Evolutionary conservation across 1,284 basidiomycete genomes (phyloP).

Genomic region (Coniferiporia weirii): DNA sequence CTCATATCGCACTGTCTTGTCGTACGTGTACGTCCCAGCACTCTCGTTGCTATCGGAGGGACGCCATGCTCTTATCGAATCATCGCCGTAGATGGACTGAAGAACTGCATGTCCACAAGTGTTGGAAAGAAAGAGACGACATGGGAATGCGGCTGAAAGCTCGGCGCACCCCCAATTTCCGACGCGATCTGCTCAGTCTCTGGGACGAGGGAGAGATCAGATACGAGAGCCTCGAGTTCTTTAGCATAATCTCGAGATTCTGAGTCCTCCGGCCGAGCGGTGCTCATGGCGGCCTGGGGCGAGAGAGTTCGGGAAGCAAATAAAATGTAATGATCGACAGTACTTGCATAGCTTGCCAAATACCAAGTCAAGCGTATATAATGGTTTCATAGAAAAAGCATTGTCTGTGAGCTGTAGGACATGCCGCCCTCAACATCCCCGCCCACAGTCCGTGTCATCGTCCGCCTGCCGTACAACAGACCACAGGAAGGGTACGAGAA

Average conservation of each 20-base stretch:
- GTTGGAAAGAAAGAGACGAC: conserved; percentile 22
- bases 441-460: conserved; percentile 55
- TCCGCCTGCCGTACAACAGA: conserved; percentile 69
- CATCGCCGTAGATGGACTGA: conserved; percentile 78
- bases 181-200: conserved; percentile 55
- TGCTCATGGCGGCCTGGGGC: not conserved
- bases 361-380: not conserved
- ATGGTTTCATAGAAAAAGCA: not conserved
- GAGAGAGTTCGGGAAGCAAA: not conserved
- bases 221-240: conserved; percentile 43
- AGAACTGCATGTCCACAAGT: conserved; percentile 46
- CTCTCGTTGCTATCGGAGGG: conserved; percentile 26
- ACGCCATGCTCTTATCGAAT: conserved; percentile 53
- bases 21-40: conserved; percentile 23
- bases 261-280: not conserved
- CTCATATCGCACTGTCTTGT: conserved; percentile 60
- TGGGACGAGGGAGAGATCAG: conserved; percentile 39
- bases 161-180: conserved; percentile 58
- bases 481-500: conserved; percentile 59
- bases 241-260: conserved; percentile 22
- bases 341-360: not conserved
- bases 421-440: conserved; percentile 22
- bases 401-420: not conserved
- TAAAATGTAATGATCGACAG: not conserved
- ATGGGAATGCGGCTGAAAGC: conserved; percentile 14